Base-by-base conservation (phyloP, 495 filamentous ascomycete genomes). In the Penicilliopsis zonata region DNA sequence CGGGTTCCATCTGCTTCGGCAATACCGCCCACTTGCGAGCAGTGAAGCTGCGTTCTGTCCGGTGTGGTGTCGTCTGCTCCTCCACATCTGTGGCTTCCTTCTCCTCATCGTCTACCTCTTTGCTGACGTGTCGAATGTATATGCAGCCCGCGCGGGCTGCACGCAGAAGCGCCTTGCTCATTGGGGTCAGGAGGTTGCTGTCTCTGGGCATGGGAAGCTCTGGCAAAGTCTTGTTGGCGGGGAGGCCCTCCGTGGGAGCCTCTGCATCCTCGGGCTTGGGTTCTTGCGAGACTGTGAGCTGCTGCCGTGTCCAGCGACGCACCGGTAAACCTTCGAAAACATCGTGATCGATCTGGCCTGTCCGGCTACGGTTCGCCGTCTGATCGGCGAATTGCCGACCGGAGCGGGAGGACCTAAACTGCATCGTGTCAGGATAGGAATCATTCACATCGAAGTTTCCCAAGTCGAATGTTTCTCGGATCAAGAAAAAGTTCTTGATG, bases 311-410 rank as follows among this genome's bases (percentile, higher is more conserved):
- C 85, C 87, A 98, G 67, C 92, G 83, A 36, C 87, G 80, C 29
- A 98, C 76, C 13, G 90, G 90, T 4, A 98, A 67, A 27, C 90
- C 86, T 56, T 96, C 88, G 40, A 94, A 90, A 44, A 95, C 76
- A 64, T 98, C 92, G 51, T 94, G 85, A 45, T 96, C 90, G 27
- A 81, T 73, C 49, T 80, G 78, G 33, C 82, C 76, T 28, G 78
- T 79, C 46, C 82, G 71, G 33, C 77, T 77, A 41, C 80, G 76
- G 38, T 74, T 81, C 46, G 68, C 70, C 39, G 64, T 75, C 47
- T 63, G 74, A 40, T 76, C 53, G 36, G 46, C 50, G 40, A 63
- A 49, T 34, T 64, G 59, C 19, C 61, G 59, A 29, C 53, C 59
- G 13, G 55, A 61, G 33, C 55, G 63, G 5, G 62, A 67, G 25